Evolutionary conservation across 805 yeast genomes (phyloP).

Genomic region (Myxozyma geophila): DNA sequence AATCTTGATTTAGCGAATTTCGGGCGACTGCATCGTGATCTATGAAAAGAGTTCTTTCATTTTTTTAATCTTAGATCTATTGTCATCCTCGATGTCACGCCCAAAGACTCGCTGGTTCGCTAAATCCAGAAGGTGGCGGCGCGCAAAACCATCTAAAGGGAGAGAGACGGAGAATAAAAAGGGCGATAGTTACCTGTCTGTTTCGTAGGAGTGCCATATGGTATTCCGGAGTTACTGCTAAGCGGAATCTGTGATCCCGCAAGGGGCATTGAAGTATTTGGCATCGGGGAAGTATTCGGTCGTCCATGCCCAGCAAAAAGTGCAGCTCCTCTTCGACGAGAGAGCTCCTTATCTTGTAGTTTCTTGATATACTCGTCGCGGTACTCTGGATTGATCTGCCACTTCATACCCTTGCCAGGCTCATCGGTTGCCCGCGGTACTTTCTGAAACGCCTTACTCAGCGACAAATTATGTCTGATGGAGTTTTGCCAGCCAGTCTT

Average conservation of each 20-base stretch:
- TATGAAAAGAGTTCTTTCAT: conserved; percentile 16
- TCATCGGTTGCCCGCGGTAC: conserved; percentile 94
- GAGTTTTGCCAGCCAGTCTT: conserved; percentile 99
- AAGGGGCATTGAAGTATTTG: not conserved
- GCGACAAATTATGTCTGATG: conserved; percentile 89
- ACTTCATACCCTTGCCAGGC: conserved; percentile 99
- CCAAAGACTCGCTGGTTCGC: too few species aligned
- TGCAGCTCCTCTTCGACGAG: conserved; percentile 36
- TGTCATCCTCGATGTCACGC: too few species aligned
- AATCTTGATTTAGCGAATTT: conserved; percentile 13
- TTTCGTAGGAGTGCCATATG: conserved; percentile 31
- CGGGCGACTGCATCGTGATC: conserved; percentile 28
- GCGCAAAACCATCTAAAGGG: not conserved
- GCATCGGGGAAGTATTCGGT: not conserved
- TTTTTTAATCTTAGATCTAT: not conserved
- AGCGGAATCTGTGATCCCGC: conserved; percentile 15
- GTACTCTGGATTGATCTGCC: conserved; percentile 90
- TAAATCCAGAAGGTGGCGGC: conserved; percentile 4
- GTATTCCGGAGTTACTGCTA: conserved; percentile 12
- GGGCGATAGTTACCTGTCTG: conserved; percentile 26
- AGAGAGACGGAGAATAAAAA: not conserved
- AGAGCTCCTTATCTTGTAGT: conserved; percentile 65
- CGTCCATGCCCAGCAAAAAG: conserved; percentile 21
- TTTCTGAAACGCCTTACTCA: conserved; percentile 96
- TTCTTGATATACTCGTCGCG: conserved; percentile 82